phyloP scores from a whole-genome alignment of 139 green algal species.

The Volvox reticuliferus region DNA sequence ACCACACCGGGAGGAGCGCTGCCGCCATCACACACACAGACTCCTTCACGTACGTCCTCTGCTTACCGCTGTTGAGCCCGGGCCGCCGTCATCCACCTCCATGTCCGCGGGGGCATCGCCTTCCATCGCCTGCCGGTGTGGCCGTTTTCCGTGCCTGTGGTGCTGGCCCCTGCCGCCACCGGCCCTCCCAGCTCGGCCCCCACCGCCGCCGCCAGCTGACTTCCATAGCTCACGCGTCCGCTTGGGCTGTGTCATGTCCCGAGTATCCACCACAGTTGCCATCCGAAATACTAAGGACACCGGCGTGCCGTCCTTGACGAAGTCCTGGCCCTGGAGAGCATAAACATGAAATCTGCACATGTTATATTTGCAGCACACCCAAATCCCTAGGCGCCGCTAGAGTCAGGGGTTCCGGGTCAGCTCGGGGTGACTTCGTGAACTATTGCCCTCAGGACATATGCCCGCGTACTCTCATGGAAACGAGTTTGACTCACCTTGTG shows the following conservation, averaged over 20 bases:
- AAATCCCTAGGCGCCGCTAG: too few species aligned
- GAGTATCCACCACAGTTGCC: conserved; percentile 55
- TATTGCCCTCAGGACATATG: too few species aligned
- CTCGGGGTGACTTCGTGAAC: too few species aligned
- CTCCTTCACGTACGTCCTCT: too few species aligned
- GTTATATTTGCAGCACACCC: too few species aligned
- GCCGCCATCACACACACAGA: too few species aligned
- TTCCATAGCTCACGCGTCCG: conserved; percentile 59
- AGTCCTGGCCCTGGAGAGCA: conserved; percentile 44
- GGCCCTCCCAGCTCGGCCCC: not conserved
- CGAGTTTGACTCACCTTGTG: conserved; percentile 62
- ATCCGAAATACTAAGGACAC: conserved; percentile 61
- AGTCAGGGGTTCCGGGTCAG: too few species aligned
- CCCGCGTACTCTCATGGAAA: too few species aligned
- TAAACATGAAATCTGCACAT: not conserved
- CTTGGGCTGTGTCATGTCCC: conserved; percentile 40
- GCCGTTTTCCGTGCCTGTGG: too few species aligned
- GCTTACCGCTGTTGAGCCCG: not conserved
- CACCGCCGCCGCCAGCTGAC: not conserved
- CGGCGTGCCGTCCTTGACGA: conserved; percentile 49
- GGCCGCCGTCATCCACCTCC: conserved; percentile 27
- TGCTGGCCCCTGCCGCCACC: not conserved
- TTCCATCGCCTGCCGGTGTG: not conserved
- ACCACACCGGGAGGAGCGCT: too few species aligned
- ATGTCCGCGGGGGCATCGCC: conserved; percentile 14